Base-by-base conservation (phyloP, 441 rosid species). In the Corymbia citriodora region DNA sequence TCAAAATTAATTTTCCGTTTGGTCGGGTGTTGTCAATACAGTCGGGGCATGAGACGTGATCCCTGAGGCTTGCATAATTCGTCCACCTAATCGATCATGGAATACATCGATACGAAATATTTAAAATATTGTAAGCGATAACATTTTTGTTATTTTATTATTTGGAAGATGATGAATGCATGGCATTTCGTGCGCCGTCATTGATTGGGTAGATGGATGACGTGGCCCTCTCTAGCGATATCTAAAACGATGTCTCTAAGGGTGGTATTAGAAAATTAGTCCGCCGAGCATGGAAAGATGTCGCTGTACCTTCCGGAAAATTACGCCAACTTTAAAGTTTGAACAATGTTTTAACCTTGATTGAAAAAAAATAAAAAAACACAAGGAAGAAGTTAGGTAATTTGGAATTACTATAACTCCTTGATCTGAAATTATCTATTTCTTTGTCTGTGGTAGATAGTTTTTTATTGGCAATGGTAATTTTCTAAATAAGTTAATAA, bases 1-100 rank as follows among this genome's bases (percentile, higher is more conserved):
- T 68, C 79, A 70, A 2, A 23, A 70, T 31, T 9, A 65, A n/a
- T 7, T 65, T 12, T 2, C 18, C 10, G 18, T 29, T 63, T 29
- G 36, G n/a, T 65, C 21, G 36, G 10, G 10, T 36, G n/a, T 8
- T 65, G 36, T n/a, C 31, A 0, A 70, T 31, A 9, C 36, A 4
- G 13, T 17, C 0, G 0, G 2, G 45, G 18, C 0, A 33, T 17
- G 9, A 18, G 36, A 31, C 10, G 3, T 63, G 72, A 29, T 63
- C 0, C 14, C 17, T 29, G 36, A 63, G 19, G 17, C 29, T 3
- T 11, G 2, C 21, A 10, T 8, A 13, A 70, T 33, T 70, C 13
- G 9, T 70, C 19, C 7, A 70, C 19, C 3, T 14, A 31, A 33
- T 70, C 45, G 17, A 70, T 70, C 12, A 31, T 0, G 40, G 5